Percentiles rank a stretch among this genome's conserved stretches.
These are phyloP conservation scores for Mucor plumbeus DNA, from an alignment of 371 early-diverging fungal species.

Conservation along the genomic window DNA sequence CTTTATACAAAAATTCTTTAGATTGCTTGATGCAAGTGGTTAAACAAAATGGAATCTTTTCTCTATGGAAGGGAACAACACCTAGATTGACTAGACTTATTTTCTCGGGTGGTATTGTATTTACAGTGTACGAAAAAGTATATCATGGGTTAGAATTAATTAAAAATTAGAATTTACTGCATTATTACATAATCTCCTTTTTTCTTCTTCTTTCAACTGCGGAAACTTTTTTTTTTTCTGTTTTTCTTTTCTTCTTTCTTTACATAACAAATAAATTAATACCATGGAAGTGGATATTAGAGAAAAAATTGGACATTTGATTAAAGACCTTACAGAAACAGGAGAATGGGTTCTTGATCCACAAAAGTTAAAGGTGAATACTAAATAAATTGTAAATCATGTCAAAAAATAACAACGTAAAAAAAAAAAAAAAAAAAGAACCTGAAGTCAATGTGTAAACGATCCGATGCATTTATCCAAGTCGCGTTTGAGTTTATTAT, in stretches of 20 bases:
- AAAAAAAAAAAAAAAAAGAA: constrained; percentile 2
- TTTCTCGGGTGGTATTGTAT: constrained; percentile 94
- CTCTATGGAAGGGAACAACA: constrained; percentile 94
- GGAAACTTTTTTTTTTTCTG: constrained; percentile 17
- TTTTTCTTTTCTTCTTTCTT: neutral
- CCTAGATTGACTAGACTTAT: constrained; percentile 87
- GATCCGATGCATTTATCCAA: constrained; percentile 47
- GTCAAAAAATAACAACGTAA: neutral
- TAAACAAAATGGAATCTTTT: constrained; percentile 75
- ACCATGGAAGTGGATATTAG: constrained; percentile 31
- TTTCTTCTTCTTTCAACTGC: constrained; percentile 13
- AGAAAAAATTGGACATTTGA: constrained; percentile 25
- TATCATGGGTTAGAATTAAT: constrained; percentile 42
- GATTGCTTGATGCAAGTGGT: constrained; percentile 79
- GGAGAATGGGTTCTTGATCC: constrained; percentile 48
- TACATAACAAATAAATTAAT: constrained; percentile 7
- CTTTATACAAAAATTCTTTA: constrained; percentile 70
- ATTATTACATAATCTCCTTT: neutral
- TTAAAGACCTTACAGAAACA: constrained; percentile 48
- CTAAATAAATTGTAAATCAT: neutral
- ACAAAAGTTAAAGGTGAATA: constrained; percentile 37
- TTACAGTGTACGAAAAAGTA: constrained; percentile 88
- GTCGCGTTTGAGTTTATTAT: constrained; percentile 53
- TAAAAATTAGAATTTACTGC: constrained; percentile 4
- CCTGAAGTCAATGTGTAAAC: constrained; percentile 64